phyloP scores from a whole-genome alignment of 2,329 filamentous ascomycete species.

The Diplodia seriata region DNA sequence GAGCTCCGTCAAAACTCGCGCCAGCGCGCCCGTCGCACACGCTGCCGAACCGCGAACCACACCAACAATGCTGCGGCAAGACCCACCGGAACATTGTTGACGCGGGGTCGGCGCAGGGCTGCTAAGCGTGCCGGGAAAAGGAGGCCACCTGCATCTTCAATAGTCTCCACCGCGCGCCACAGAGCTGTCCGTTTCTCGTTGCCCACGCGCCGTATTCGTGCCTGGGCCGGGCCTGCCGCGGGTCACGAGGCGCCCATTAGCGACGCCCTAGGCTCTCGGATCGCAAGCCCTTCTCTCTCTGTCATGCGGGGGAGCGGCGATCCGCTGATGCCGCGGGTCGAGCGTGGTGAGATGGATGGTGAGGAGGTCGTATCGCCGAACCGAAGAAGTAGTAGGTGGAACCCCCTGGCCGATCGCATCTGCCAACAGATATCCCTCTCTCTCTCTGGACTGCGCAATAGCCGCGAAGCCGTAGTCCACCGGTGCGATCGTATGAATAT shows the following conservation, averaged over 20 bases:
- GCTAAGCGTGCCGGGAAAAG: not conserved
- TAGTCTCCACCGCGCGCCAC: conserved; percentile 21
- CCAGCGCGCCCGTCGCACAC: conserved; percentile 3
- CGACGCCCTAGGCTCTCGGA: conserved; percentile 12
- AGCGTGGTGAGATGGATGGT: too few relatives aligned
- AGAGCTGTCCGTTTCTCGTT: conserved; percentile 2
- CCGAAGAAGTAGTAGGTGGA: too few relatives aligned
- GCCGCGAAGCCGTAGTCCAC: too few relatives aligned
- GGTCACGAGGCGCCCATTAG: conserved; percentile 11
- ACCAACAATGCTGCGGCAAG: not conserved
- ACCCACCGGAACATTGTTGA: conserved; percentile 21
- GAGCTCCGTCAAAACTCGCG: not conserved
- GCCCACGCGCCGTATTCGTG: conserved; percentile 24
- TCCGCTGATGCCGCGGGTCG: too few relatives aligned
- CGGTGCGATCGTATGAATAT: too few relatives aligned
- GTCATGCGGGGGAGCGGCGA: conserved; percentile 18
- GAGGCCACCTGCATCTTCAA: conserved; percentile 5
- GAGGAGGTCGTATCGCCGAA: too few relatives aligned
- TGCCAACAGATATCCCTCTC: too few relatives aligned
- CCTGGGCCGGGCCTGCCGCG: conserved; percentile 4
- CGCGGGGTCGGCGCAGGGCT: not conserved
- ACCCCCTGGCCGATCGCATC: too few relatives aligned
- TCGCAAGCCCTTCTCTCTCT: conserved; percentile 16
- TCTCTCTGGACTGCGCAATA: too few relatives aligned
- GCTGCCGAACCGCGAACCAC: not conserved